Evolutionary conservation across 176 grass and related monocot genomes (phyloP).

Genomic region (Bolboschoenus planiculmis): DNA sequence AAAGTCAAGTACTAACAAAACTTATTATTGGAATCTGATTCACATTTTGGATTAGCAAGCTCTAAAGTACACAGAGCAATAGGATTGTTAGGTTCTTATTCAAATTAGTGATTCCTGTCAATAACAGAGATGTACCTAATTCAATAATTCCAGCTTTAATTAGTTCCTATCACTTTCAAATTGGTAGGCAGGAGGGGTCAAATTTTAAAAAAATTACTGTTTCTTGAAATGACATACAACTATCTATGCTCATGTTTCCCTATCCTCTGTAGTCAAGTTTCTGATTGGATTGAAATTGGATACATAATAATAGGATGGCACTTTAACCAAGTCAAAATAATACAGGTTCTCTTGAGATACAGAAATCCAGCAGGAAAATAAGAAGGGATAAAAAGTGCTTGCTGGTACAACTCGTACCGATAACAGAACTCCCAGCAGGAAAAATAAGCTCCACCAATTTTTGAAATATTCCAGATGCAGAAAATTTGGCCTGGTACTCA

Average conservation of each 20-base stretch:
- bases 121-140: not conserved
- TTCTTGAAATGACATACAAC: not conserved
- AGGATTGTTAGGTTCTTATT: not conserved
- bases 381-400: not conserved
- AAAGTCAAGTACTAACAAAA: not conserved
- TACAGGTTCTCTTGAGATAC: not conserved
- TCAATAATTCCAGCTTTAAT: not conserved
- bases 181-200: not conserved
- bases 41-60: not conserved
- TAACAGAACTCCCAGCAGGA: not conserved
- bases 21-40: conserved; percentile 17
- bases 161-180: not conserved
- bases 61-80: not conserved
- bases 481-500: not conserved
- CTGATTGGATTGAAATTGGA: not conserved
- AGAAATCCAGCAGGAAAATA: not conserved
- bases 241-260: not conserved
- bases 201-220: not conserved
- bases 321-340: not conserved
- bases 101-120: not conserved
- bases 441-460: not conserved
- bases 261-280: not conserved
- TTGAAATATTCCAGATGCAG: not conserved
- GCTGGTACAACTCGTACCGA: not conserved
- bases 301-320: not conserved